Percentiles rank a stretch among this genome's conserved stretches.
phyloP scores from a whole-genome alignment of 2,329 filamentous ascomycete genomes.

The Verticillium albo-atrum region DNA sequence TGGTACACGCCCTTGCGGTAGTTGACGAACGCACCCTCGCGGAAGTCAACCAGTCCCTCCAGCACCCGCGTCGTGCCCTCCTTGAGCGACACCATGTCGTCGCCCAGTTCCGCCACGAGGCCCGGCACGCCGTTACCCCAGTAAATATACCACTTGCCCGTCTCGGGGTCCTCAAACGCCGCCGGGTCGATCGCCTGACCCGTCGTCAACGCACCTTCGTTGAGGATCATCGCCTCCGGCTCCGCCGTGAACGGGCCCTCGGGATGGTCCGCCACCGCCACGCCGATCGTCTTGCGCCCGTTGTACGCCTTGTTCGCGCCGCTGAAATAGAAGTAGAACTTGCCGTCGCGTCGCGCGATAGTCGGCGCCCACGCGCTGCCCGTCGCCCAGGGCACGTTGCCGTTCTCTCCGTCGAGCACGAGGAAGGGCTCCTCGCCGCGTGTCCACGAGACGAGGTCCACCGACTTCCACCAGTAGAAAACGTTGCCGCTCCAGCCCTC shows the following conservation, averaged over 20 bases:
- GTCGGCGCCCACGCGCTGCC: constrained; percentile 66
- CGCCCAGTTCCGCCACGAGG: constrained; percentile 34
- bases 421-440: constrained; percentile 35
- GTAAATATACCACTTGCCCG: constrained; percentile 56
- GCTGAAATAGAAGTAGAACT: constrained; percentile 62
- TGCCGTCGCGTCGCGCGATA: constrained; percentile 53
- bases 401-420: constrained; percentile 36
- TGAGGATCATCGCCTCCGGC: constrained; percentile 47
- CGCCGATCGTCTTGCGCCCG: constrained; percentile 53
- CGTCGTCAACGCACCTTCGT: constrained; percentile 35
- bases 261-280: constrained; percentile 50
- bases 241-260: constrained; percentile 57
- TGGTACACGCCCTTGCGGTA: constrained; percentile 41
- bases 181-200: constrained; percentile 56
- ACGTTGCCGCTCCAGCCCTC: constrained; percentile 37
- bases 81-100: constrained; percentile 42
- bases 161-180: constrained; percentile 52
- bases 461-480: constrained; percentile 44
- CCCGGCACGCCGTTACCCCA: constrained; percentile 46
- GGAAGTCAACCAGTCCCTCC: constrained; percentile 34
- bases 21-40: constrained; percentile 37
- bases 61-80: constrained; percentile 25
- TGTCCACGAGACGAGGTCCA: constrained; percentile 36
- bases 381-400: constrained; percentile 59
- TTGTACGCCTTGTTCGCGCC: constrained; percentile 44